Percentiles rank a stretch among this genome's conserved stretches.
Conservation (phyloP, 2,329 filamentous ascomycete species). For the Hirsutella rhossiliensis region DNA sequence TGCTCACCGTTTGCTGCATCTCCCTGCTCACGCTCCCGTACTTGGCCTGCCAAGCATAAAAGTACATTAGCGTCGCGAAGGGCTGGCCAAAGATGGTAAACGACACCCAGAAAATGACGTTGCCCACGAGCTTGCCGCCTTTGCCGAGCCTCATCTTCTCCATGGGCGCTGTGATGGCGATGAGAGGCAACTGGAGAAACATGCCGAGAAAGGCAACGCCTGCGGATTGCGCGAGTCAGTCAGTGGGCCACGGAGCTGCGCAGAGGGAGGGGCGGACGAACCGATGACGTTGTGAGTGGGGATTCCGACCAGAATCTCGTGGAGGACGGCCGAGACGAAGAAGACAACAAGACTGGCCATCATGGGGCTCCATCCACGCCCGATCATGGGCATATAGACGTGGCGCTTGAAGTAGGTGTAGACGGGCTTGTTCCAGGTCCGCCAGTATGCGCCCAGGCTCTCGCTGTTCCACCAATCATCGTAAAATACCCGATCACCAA, state of each 20-base stretch:
- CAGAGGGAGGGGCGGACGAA: conserved; percentile 23
- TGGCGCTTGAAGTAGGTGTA: conserved; percentile 95
- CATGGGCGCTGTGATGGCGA: conserved; percentile 65
- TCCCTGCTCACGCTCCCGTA: conserved; percentile 67
- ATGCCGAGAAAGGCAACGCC: conserved; percentile 91
- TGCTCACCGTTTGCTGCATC: conserved; percentile 4
- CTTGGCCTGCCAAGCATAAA: conserved; percentile 97
- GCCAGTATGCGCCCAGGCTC: conserved; percentile 81
- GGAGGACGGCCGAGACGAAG: conserved; percentile 73
- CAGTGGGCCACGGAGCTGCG: neutral
- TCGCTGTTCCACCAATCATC: conserved; percentile 96
- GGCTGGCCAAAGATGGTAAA: conserved; percentile 95
- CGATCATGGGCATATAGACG: conserved; percentile 78
- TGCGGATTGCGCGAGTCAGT: conserved; percentile 17
- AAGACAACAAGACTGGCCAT: conserved; percentile 75
- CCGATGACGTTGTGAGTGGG: conserved; percentile 90
- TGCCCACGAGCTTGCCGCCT: conserved; percentile 70
- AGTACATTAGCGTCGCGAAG: conserved; percentile 83
- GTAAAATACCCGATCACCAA: conserved; percentile 91
- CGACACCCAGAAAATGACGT: conserved; percentile 91
- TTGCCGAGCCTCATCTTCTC: conserved; percentile 62
- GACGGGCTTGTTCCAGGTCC: conserved; percentile 95
- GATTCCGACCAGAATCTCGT: conserved; percentile 85
- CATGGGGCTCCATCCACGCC: conserved; percentile 63
- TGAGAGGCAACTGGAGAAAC: conserved; percentile 84